Evolutionary conservation across 768 basidiomycete genomes (phyloP).

Genomic region (Mycena filopes): DNA sequence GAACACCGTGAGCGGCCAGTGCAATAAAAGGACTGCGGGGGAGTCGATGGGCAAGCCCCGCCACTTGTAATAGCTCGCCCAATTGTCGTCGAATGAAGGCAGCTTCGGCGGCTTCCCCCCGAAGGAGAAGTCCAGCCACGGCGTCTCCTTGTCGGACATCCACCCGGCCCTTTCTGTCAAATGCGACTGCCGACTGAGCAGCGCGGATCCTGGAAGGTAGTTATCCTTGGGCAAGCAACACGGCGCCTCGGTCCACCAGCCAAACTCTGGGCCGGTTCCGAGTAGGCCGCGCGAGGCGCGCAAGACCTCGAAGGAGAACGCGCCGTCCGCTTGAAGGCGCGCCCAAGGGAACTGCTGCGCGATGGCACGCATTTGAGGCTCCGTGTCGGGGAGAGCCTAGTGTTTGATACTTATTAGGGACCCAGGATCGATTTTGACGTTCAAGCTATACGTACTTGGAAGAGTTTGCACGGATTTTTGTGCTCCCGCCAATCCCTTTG

Average conservation of each 20-base stretch:
- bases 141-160: slow-evolving; percentile 44
- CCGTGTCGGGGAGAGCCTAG: not conserved
- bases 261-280: slow-evolving; percentile 48
- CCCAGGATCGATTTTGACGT: not conserved
- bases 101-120: slow-evolving; percentile 38
- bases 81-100: slow-evolving; percentile 44
- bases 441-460: not conserved
- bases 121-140: slow-evolving; percentile 45
- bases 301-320: slow-evolving; percentile 26
- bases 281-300: slow-evolving; percentile 39
- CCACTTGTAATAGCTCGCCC: slow-evolving; percentile 59
- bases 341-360: slow-evolving; percentile 41
- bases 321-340: slow-evolving; percentile 26
- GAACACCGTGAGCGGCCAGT: slow-evolving; percentile 55
- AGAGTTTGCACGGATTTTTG: not conserved
- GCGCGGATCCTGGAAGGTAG: slow-evolving; percentile 46
- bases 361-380: slow-evolving; percentile 32
- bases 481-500: not conserved
- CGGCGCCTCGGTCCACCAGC: slow-evolving; percentile 50
- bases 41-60: slow-evolving; percentile 53
- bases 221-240: slow-evolving; percentile 25
- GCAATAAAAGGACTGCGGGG: slow-evolving; percentile 54
- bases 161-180: slow-evolving; percentile 46
- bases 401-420: not conserved
- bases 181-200: slow-evolving; percentile 42